Evolutionary conservation across 2,329 filamentous ascomycete genomes (phyloP), one percentile per base, ranked within the genome.

Genomic region (Nakataea oryzae): DNA sequence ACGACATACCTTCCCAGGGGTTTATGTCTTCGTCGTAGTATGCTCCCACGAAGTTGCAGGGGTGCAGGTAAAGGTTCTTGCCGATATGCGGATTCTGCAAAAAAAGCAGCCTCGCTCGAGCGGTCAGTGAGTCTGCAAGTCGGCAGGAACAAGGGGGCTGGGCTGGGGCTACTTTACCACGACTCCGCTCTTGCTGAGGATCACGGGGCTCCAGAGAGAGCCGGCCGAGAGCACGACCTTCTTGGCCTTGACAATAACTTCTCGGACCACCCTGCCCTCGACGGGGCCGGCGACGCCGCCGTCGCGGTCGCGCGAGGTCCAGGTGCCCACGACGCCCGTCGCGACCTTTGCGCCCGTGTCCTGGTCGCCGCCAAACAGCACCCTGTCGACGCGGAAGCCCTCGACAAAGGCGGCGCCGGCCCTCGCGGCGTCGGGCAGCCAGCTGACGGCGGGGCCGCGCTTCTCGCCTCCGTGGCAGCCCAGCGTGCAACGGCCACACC

Each of bases 351-450:
- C 2, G 57, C 29, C 2, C 9, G 75, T 76, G 1, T 72, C 71
- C 13, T 70, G 72, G 4, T 70, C 70, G 17, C 81, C 77, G 27
- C 86, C 83, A 71, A 96, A 96, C 0, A 89, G 66, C 21, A 97
- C 78, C 64, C 82, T 81, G 14, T 90, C 83, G 0, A 86, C 89
- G 26, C 86, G 74, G 69, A 95, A 91, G 0, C 92, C 92, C 76
- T 97, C 91, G 63, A 96, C 83, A 70, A 96, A 96, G 65, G 82
- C 79, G 0, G 92, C 90, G 0, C 92, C 92, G 0, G 89, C 86
- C 61, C 81, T 81, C 1, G 87, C 88, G 2, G 93, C 92, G 67
- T 92, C 90, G 0, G 90, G 90, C 17, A 97, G 78, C 79, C 86
- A 97, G 8, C 85, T 85, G 28, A 90, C 85, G 0, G 84, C 82